A percentile compares a stretch with the other conserved stretches of the same genome.
Conservation (phyloP, 495 filamentous ascomycete species). For the Zalerion maritima region DNA sequence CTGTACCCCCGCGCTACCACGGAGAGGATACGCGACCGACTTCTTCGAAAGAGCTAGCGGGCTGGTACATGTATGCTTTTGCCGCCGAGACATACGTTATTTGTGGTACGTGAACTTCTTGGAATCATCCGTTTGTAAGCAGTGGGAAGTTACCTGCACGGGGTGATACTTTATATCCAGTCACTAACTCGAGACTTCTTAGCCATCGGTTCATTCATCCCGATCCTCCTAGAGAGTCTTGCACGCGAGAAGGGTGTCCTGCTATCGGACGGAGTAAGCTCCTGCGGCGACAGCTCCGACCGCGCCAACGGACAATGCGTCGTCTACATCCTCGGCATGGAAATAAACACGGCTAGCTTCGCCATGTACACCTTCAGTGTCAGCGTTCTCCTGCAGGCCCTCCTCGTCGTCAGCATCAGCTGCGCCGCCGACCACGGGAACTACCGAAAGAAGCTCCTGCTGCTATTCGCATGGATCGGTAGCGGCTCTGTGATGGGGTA, state of each 20-base stretch:
- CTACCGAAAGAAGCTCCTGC: constrained; percentile 74
- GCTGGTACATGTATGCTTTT: constrained; percentile 95
- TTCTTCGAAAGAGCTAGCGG: constrained; percentile 71
- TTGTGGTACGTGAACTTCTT: constrained; percentile 50
- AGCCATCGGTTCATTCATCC: constrained; percentile 71
- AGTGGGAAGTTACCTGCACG: constrained; percentile 45
- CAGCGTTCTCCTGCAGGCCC: constrained; percentile 74
- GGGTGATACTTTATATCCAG: constrained; percentile 1
- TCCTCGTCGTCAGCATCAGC: constrained; percentile 89
- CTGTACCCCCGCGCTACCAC: constrained; percentile 35
- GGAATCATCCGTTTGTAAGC: neutral
- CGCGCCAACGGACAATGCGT: constrained; percentile 53
- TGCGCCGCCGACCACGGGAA: constrained; percentile 92
- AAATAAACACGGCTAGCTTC: constrained; percentile 93
- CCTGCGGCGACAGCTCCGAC: constrained; percentile 42
- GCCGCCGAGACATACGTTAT: constrained; percentile 97
- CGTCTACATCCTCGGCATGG: constrained; percentile 62
- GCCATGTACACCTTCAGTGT: constrained; percentile 97
- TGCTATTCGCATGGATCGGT: constrained; percentile 70
- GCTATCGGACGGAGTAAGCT: constrained; percentile 53
- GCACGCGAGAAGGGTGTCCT: constrained; percentile 81
- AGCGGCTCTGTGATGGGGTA: constrained; percentile 79
- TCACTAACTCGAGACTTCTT: constrained; percentile 8
- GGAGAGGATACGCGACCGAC: constrained; percentile 83
- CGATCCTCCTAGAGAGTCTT: constrained; percentile 88